These are phyloP conservation scores for Blastobotrys malaysiensis DNA, from an alignment of 1,139 yeast genomes.

Conservation along the genomic window DNA sequence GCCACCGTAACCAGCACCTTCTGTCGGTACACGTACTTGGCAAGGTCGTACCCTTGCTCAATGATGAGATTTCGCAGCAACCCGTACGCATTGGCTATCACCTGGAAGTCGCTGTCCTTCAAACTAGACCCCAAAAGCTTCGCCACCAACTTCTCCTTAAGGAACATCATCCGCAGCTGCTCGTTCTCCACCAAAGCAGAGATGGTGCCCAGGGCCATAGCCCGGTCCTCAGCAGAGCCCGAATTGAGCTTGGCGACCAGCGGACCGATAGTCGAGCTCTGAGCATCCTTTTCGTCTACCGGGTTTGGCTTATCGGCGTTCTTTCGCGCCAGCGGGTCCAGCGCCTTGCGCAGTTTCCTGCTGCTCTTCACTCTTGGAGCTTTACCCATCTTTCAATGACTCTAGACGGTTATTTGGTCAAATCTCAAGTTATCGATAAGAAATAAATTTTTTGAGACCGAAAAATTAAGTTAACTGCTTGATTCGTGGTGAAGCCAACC, in stretches of 20 bases:
- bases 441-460: constrained; percentile 4
- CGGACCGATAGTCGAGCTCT: constrained; percentile 59
- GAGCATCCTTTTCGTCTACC: constrained; percentile 37
- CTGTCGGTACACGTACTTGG: constrained; percentile 69
- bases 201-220: constrained; percentile 73
- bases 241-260: constrained; percentile 60
- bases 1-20: constrained; percentile 51
- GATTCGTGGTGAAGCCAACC: not conserved
- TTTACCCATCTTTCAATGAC: constrained; percentile 14
- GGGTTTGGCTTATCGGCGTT: constrained; percentile 29
- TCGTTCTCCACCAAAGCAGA: constrained; percentile 66
- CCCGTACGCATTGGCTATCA: constrained; percentile 76
- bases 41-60: constrained; percentile 86
- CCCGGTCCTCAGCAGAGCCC: constrained; percentile 62
- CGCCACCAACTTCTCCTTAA: constrained; percentile 66
- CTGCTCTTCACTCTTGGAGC: constrained; percentile 13
- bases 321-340: constrained; percentile 43
- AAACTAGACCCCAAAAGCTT: constrained; percentile 59
- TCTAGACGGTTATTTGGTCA: not conserved
- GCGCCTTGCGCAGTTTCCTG: constrained; percentile 11
- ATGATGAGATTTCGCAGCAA: constrained; percentile 70
- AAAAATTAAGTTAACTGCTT: not conserved
- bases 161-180: constrained; percentile 52
- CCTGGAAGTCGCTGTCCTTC: constrained; percentile 64
- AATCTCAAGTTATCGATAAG: not conserved